A percentile compares a stretch with the other conserved stretches of the same genome.
phyloP scores from a whole-genome alignment of 495 filamentous ascomycete species.

The Tetracladium marchalianum region DNA sequence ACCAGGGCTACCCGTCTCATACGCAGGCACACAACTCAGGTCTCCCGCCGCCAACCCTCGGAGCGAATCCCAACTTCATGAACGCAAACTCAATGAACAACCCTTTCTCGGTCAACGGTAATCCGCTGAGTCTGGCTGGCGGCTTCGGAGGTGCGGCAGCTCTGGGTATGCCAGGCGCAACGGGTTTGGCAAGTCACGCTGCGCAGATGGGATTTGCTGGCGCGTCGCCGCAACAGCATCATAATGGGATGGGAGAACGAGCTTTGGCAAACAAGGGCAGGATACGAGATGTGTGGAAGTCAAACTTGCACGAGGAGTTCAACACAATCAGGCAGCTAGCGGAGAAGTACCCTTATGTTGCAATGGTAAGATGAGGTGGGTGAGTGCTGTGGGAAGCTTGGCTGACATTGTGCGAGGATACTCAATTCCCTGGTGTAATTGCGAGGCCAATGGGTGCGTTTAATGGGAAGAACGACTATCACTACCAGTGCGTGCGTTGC shows the following conservation, averaged over 20 bases:
- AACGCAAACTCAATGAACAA: conserved; percentile 59
- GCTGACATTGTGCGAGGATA: conserved; percentile 53
- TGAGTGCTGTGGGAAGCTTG: neutral
- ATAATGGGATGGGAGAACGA: conserved; percentile 34
- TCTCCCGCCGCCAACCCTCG: conserved; percentile 50
- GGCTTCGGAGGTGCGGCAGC: conserved; percentile 43
- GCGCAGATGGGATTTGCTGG: conserved; percentile 79
- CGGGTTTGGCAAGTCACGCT: conserved; percentile 80
- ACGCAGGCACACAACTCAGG: conserved; percentile 43
- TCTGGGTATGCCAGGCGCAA: conserved; percentile 56
- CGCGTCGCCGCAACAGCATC: conserved; percentile 59
- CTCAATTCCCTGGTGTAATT: conserved; percentile 94
- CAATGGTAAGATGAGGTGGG: conserved; percentile 62
- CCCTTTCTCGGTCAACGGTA: conserved; percentile 51
- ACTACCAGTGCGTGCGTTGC: conserved; percentile 94
- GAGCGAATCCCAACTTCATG: conserved; percentile 48
- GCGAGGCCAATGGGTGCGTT: conserved; percentile 91
- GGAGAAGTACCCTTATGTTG: conserved; percentile 86
- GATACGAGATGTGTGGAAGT: conserved; percentile 92
- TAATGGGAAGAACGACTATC: conserved; percentile 88
- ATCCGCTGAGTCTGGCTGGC: conserved; percentile 46
- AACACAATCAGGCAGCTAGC: conserved; percentile 64
- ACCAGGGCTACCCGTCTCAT: conserved; percentile 40
- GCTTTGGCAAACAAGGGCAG: conserved; percentile 46
- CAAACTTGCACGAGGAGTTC: conserved; percentile 89